Percentiles rank a stretch among this genome's conserved stretches.
phyloP scores from a whole-genome alignment of 2,329 filamentous ascomycete species.

The Lecanoromycetidae sp. region DNA sequence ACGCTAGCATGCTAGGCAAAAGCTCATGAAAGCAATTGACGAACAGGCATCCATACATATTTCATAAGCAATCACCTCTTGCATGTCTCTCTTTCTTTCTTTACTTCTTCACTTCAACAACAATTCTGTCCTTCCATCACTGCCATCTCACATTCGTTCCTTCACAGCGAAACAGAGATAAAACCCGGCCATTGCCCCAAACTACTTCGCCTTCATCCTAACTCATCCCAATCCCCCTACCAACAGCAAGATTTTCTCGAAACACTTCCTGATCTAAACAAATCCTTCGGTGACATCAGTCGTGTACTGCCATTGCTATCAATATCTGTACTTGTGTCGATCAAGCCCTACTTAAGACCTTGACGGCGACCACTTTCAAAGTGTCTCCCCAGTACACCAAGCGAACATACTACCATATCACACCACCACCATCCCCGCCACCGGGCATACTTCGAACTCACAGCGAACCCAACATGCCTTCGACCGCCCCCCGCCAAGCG shows the following conservation, averaged over 20 bases:
- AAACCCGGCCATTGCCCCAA: background rate
- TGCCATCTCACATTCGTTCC: background rate
- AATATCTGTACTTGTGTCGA: background rate
- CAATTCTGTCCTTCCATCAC: background rate
- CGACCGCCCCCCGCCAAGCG: slow-evolving; percentile 19
- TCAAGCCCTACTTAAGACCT: background rate
- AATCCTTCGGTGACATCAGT: slow-evolving; percentile 6
- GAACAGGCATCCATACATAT: slow-evolving; percentile 4
- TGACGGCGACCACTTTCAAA: background rate
- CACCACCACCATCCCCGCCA: slow-evolving; percentile 2
- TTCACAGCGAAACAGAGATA: background rate
- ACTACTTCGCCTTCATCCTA: background rate
- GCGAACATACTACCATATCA: slow-evolving; percentile 6
- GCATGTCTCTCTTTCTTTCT: background rate
- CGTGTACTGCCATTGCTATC: background rate
- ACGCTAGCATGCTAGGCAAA: slow-evolving; percentile 9
- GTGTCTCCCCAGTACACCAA: slow-evolving; percentile 11
- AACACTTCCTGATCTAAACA: background rate
- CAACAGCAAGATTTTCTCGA: background rate
- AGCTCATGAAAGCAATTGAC: background rate
- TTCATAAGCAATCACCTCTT: background rate
- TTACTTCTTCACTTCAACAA: background rate
- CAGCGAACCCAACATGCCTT: slow-evolving; percentile 19
- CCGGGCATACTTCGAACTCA: background rate
- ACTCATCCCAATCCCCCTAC: background rate